Evolutionary conservation across 2,329 filamentous ascomycete species (phyloP), one percentile per base, ranked within the genome.

Genomic region (Aspergillus awamori): DNA sequence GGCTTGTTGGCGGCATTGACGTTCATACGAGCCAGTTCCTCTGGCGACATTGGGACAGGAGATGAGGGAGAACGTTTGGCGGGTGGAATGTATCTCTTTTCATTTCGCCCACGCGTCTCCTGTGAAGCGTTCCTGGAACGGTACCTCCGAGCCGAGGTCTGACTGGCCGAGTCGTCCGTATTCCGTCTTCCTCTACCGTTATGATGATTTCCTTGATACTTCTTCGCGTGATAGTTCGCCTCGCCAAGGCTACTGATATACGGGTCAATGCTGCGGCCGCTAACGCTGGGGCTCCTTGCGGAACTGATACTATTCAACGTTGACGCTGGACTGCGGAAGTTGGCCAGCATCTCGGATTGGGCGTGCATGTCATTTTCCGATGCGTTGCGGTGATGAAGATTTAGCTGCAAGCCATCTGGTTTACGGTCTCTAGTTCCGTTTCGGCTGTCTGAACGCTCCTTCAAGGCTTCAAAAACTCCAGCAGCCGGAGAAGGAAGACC

Each of bases 41-140:
- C 92, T 0, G 93, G 93, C 3, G 93, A 96, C 93, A 97, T 97
- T 3, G 93, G 92, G 2, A 97, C 85, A 0, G 94, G 94, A 0
- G 94, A 97, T 2, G 92, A 96, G 0, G 94, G 94, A 1, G 94
- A 97, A 22, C 91, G 85, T 77, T 97, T 96, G 11, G 88, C 86
- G 17, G 90, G 86, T 71, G 87, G 89, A 64, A 89, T 92, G 65
- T 88, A 89, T 22, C 89, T 85, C 48, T 85, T 83, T 11, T 84
- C 80, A 24, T 83, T 84, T 63, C 91, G 85, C 20, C 90, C 91
- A 60, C 91, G 87, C 45, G 69, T 69, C 20, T 90, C 89, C 65
- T 89, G 86, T 0, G 91, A 92, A 10, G 76, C 75, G 17, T 91
- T 89, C 22, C 88, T 83, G 10, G 82, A 79, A 61, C 76, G 76